Conservation (phyloP, 768 basidiomycete species). For the Wakefieldia striispora region DNA sequence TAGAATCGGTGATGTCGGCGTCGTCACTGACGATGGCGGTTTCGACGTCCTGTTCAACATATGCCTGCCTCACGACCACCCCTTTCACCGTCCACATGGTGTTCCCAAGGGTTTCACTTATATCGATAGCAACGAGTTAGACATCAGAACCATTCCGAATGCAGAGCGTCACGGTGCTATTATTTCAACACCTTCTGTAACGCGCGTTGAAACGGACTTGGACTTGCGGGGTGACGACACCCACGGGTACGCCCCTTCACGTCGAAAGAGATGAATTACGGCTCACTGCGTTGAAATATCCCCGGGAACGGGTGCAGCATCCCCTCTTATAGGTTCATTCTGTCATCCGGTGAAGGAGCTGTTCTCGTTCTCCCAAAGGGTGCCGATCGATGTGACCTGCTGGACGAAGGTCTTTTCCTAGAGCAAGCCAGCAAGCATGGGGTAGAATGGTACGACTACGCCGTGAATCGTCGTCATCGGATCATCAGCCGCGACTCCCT, state of each 20-base stretch:
- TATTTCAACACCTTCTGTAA: slow-evolving; percentile 11
- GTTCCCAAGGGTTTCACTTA: slow-evolving; percentile 28
- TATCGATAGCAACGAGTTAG: slow-evolving; percentile 7
- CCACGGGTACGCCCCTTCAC: not conserved
- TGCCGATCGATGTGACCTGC: slow-evolving; percentile 21
- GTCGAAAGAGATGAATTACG: not conserved
- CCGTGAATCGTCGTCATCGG: slow-evolving; percentile 7
- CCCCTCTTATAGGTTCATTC: slow-evolving; percentile 10
- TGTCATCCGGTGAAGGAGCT: slow-evolving; percentile 28
- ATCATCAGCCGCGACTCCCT: slow-evolving; percentile 24
- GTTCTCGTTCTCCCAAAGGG: slow-evolving; percentile 34
- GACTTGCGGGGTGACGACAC: not conserved
- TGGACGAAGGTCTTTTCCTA: slow-evolving; percentile 18
- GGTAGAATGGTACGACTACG: slow-evolving; percentile 27
- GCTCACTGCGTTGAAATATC: not conserved
- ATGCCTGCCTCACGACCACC: slow-evolving; percentile 28
- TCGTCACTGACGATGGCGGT: slow-evolving; percentile 26
- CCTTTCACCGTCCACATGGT: slow-evolving; percentile 6
- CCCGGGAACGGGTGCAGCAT: not conserved
- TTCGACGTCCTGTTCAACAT: slow-evolving; percentile 38
- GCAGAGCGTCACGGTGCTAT: slow-evolving; percentile 8
- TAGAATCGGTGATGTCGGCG: slow-evolving; percentile 35
- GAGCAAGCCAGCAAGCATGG: slow-evolving; percentile 23
- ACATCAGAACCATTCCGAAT: slow-evolving; percentile 3
- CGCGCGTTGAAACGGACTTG: not conserved